A percentile compares a stretch with the other conserved stretches of the same genome.
Conservation (phyloP, 176 grass and related monocot genomes). For the Pontederia crassipes region DNA sequence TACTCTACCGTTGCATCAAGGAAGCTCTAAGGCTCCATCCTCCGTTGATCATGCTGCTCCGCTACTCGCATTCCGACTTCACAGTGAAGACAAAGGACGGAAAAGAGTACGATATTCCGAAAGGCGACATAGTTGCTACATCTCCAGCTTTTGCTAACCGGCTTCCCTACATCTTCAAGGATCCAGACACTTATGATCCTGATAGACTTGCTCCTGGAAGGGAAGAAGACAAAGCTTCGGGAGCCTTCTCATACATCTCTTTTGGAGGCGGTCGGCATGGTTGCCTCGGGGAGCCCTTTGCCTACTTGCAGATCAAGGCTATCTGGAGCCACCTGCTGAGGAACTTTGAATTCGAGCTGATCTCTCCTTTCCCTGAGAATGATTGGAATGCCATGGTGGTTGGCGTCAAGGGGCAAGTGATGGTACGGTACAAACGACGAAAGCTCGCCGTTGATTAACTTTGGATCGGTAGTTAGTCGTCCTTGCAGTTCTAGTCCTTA, state of each 20-base stretch:
- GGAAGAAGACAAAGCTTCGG: slow-evolving; percentile 82
- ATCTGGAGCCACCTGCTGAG: slow-evolving; percentile 87
- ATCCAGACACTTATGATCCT: slow-evolving; percentile 71
- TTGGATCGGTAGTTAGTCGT: too few species aligned
- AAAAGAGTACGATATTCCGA: slow-evolving; percentile 73
- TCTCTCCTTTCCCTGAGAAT: slow-evolving; percentile 80
- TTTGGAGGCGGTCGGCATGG: slow-evolving; percentile 84
- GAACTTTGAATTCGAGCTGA: slow-evolving; percentile 92
- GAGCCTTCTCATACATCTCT: slow-evolving; percentile 88
- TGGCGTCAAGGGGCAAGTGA: slow-evolving; percentile 76
- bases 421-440: slow-evolving; percentile 74
- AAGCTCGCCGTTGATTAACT: slow-evolving; percentile 29
- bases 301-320: slow-evolving; percentile 91
- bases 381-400: slow-evolving; percentile 96
- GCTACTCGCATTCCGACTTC: slow-evolving; percentile 77
- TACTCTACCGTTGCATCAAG: slow-evolving; percentile 94
- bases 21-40: slow-evolving; percentile 90
- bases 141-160: slow-evolving; percentile 87
- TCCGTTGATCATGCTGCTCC: slow-evolving; percentile 80
- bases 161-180: slow-evolving; percentile 72
- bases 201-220: slow-evolving; percentile 58
- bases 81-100: slow-evolving; percentile 70
- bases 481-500: neutral
- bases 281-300: slow-evolving; percentile 86
- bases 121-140: slow-evolving; percentile 88